These are phyloP conservation scores for Neoscytalidium dimidiatum DNA, from an alignment of 2,329 filamentous ascomycete species.

Conservation along the genomic window DNA sequence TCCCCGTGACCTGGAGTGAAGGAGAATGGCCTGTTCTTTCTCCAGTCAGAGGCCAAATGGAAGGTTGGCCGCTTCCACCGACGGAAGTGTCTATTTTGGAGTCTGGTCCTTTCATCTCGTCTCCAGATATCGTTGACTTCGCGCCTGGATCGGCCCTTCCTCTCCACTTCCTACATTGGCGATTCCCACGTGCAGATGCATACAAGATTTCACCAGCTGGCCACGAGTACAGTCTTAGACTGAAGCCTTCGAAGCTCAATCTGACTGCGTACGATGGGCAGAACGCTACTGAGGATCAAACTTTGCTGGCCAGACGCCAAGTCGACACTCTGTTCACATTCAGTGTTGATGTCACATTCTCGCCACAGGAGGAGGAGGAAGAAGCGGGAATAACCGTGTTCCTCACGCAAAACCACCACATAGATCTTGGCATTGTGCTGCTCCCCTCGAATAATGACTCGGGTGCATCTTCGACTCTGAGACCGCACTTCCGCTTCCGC, in stretches of 20 bases:
- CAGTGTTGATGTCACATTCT: conserved; percentile 50
- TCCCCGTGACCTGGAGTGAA: conserved; percentile 30
- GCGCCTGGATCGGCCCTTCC: conserved; percentile 48
- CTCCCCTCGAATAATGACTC: conserved; percentile 23
- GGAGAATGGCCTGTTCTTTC: conserved; percentile 48
- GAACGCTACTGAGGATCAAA: conserved; percentile 51
- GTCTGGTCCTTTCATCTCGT: conserved; percentile 45
- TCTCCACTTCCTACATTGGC: conserved; percentile 58
- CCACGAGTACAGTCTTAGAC: conserved; percentile 47
- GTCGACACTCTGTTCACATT: conserved; percentile 58
- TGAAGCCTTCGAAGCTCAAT: conserved; percentile 54
- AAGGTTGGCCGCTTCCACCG: conserved; percentile 44
- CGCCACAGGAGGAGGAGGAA: conserved; percentile 40
- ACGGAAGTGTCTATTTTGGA: conserved; percentile 38
- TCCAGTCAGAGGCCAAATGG: conserved; percentile 49
- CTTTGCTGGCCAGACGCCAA: conserved; percentile 58
- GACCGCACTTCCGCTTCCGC: conserved; percentile 48
- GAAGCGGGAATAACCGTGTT: conserved; percentile 58
- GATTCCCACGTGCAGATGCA: conserved; percentile 50
- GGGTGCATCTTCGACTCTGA: conserved; percentile 8
- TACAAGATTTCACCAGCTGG: conserved; percentile 50
- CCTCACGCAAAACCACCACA: conserved; percentile 53
- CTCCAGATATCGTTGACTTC: conserved; percentile 52
- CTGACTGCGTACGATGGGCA: conserved; percentile 56
- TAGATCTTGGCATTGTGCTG: conserved; percentile 46